A percentile compares a stretch with the other conserved stretches of the same genome.
Conservation (phyloP, 73 alveolate species). For the Blepharisma stoltei region DNA sequence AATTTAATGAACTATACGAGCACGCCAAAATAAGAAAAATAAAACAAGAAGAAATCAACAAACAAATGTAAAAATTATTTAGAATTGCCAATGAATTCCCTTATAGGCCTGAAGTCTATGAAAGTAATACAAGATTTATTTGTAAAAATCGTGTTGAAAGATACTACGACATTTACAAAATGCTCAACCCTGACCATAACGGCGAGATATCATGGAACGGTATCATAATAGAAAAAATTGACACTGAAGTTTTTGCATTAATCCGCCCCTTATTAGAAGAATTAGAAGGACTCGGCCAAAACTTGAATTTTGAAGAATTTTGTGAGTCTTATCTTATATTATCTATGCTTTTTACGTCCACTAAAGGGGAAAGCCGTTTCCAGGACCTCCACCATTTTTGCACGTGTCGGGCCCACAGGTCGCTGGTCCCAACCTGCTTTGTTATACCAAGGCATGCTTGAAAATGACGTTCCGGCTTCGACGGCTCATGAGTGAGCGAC, state of each 20-base stretch:
- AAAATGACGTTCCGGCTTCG: too few relatives aligned
- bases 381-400: too few relatives aligned
- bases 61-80: slow-evolving; percentile 1
- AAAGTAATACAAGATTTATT: too few relatives aligned
- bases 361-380: too few relatives aligned
- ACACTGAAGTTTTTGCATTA: slow-evolving; percentile 15
- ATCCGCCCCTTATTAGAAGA: slow-evolving; percentile 15
- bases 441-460: too few relatives aligned
- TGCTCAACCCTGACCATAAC: slow-evolving; percentile 9
- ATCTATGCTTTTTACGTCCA: too few relatives aligned
- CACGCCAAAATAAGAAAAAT: background rate
- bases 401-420: too few relatives aligned
- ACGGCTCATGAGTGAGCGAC: too few relatives aligned
- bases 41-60: background rate
- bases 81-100: background rate
- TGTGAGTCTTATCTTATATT: too few relatives aligned
- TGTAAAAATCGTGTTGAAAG: background rate
- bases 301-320: slow-evolving; percentile 14
- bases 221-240: background rate
- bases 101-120: too few relatives aligned
- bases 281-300: slow-evolving; percentile 13
- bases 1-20: slow-evolving; percentile 4
- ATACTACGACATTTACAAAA: slow-evolving; percentile 1
- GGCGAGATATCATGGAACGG: background rate
- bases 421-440: too few relatives aligned